Conservation (phyloP, 1,284 basidiomycete genomes). For the Apiotrichum veenhuisii region DNA sequence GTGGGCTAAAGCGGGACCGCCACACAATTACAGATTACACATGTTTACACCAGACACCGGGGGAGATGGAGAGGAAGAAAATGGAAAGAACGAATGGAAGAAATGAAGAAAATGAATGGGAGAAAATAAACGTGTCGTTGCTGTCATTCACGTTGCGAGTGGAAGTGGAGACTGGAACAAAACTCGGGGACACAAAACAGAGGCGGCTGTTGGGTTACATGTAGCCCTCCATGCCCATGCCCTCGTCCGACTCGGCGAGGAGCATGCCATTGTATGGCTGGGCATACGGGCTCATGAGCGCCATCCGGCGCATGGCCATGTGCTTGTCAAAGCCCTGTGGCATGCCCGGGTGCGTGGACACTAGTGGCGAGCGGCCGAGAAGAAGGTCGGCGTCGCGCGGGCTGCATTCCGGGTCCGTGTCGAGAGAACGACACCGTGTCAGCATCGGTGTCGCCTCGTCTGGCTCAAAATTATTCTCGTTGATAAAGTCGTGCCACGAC, state of each 20-base stretch:
- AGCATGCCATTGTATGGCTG: slow-evolving; percentile 23
- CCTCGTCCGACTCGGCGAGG: slow-evolving; percentile 17
- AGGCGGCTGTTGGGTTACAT: not conserved
- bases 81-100: not conserved
- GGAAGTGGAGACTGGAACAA: not conserved
- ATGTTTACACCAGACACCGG: not conserved
- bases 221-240: slow-evolving; percentile 7
- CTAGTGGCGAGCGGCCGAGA: slow-evolving; percentile 17
- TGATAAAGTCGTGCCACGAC: slow-evolving; percentile 26
- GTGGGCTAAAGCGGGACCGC: not conserved
- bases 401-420: slow-evolving; percentile 23
- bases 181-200: not conserved
- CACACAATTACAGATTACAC: slow-evolving; percentile 1
- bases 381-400: slow-evolving; percentile 18
- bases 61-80: not conserved
- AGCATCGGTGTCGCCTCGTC: slow-evolving; percentile 23
- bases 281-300: slow-evolving; percentile 20
- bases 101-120: not conserved
- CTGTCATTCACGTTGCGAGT: not conserved
- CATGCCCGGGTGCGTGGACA: slow-evolving; percentile 10
- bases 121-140: not conserved
- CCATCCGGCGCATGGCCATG: slow-evolving; percentile 10
- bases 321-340: slow-evolving; percentile 14
- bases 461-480: slow-evolving; percentile 24
- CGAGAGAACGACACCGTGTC: slow-evolving; percentile 19